These are phyloP conservation scores for Suillus plorans DNA, from an alignment of 768 basidiomycete species.

Conservation along the genomic window DNA sequence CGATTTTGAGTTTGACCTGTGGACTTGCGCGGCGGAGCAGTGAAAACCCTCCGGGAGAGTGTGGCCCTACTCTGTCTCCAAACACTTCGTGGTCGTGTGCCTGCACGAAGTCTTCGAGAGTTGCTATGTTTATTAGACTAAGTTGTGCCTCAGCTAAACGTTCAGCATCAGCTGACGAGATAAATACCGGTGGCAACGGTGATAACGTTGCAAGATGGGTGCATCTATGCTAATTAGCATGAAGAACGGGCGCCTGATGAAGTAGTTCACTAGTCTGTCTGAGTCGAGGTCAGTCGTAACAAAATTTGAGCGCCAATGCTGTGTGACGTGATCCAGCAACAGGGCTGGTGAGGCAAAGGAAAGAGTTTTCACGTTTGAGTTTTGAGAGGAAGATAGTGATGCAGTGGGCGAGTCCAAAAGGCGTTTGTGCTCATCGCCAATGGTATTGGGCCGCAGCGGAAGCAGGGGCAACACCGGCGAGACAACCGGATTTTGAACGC, in stretches of 20 bases:
- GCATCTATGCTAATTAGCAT: conserved; percentile 83
- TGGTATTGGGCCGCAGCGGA: conserved; percentile 2
- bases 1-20: conserved; percentile 57
- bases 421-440: conserved; percentile 4
- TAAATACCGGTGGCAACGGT: conserved; percentile 50
- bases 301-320: conserved; percentile 75
- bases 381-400: conserved; percentile 20
- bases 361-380: conserved; percentile 14
- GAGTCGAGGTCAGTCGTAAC: conserved; percentile 76
- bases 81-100: conserved; percentile 71
- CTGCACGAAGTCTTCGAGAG: conserved; percentile 69
- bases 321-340: conserved; percentile 75
- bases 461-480: background rate
- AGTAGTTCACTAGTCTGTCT: conserved; percentile 57
- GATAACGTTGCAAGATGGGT: conserved; percentile 69
- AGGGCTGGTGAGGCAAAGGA: conserved; percentile 47
- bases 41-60: conserved; percentile 18
- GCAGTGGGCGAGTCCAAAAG: conserved; percentile 17
- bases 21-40: conserved; percentile 25
- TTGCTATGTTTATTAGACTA: background rate
- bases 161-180: background rate
- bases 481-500: background rate
- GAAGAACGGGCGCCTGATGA: conserved; percentile 88
- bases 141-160: background rate
- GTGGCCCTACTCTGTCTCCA: conserved; percentile 35